Conservation (phyloP, 2,329 filamentous ascomycete species). For the Alternaria conjuncta region DNA sequence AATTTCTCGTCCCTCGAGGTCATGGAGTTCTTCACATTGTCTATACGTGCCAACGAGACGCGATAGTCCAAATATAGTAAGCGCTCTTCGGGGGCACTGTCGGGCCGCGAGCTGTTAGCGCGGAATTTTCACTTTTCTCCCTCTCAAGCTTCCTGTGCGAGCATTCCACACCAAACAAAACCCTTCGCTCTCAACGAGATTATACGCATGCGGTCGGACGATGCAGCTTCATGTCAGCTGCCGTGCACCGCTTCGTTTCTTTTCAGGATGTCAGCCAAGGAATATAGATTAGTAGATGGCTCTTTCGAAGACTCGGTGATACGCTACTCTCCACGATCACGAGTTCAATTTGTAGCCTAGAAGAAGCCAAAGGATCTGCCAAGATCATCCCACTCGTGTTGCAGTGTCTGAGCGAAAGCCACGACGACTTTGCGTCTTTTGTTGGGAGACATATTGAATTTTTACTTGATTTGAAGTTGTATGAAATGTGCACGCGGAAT, state of each 20-base stretch:
- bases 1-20: background rate
- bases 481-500: background rate
- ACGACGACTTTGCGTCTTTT: slow-evolving; percentile 88
- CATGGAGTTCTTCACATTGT: background rate
- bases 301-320: slow-evolving; percentile 92
- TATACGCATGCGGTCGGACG: background rate
- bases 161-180: slow-evolving; percentile 1
- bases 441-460: slow-evolving; percentile 69
- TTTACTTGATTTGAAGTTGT: background rate
- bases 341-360: slow-evolving; percentile 89
- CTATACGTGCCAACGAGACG: background rate
- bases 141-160: background rate
- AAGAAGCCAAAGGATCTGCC: slow-evolving; percentile 78
- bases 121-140: slow-evolving; percentile 9
- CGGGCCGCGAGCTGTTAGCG: slow-evolving; percentile 11
- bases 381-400: slow-evolving; percentile 94
- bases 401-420: slow-evolving; percentile 77
- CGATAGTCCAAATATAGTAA: slow-evolving; percentile 1
- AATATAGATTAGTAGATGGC: slow-evolving; percentile 56
- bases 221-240: slow-evolving; percentile 7
- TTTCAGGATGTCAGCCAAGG: background rate
- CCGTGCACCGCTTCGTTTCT: background rate
- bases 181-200: background rate
- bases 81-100: slow-evolving; percentile 5
- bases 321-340: slow-evolving; percentile 72